Conservation (phyloP, 345 rosid genomes). For the Citrus medica region DNA sequence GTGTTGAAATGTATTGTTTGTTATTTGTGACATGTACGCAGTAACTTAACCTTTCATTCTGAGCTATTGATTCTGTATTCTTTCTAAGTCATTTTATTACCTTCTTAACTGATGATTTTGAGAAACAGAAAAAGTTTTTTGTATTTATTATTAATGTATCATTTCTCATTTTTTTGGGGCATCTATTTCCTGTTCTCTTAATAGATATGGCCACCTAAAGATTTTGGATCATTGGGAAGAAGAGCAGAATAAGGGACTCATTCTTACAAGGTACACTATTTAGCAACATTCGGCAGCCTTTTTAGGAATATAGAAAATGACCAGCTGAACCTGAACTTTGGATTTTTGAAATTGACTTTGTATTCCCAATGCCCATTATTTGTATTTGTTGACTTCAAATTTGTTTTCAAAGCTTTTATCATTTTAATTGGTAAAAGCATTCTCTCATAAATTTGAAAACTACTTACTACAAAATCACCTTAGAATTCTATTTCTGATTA, state of each 20-base stretch:
- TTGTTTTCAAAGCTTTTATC: not conserved
- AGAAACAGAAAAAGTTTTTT: not conserved
- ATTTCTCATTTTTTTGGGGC: not conserved
- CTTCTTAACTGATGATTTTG: not conserved
- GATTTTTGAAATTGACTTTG: not conserved
- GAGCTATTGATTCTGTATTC: not conserved
- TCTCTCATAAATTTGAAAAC: not conserved
- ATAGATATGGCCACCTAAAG: slow-evolving; percentile 58
- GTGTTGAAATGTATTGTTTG: too few relatives aligned
- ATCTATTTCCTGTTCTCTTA: not conserved
- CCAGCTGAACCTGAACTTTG: not conserved
- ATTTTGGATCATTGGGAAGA: slow-evolving; percentile 41
- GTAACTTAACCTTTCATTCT: not conserved
- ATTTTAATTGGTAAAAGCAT: not conserved
- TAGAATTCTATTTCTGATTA: not conserved
- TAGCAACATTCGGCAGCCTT: not conserved
- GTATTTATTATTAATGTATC: not conserved
- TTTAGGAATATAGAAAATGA: not conserved
- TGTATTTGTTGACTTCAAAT: not conserved
- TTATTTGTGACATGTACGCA: not conserved
- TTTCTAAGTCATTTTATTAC: not conserved
- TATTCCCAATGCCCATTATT: not conserved
- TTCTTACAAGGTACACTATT: not conserved
- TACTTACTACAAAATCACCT: not conserved
- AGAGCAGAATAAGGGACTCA: not conserved